Conservation (phyloP, 1,284 basidiomycete species). For the Malassezia dermatis region DNA sequence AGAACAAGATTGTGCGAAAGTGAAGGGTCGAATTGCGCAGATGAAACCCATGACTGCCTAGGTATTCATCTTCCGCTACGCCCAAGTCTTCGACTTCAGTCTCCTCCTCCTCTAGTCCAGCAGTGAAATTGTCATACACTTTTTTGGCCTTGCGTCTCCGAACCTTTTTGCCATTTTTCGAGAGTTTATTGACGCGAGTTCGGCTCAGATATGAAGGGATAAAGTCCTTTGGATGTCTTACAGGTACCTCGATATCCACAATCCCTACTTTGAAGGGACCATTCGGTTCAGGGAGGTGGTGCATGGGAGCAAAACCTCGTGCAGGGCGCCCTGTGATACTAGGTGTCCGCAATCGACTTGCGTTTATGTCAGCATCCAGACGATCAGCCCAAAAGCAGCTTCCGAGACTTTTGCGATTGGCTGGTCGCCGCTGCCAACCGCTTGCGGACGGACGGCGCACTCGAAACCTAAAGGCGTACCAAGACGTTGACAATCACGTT, state of each 20-base stretch:
- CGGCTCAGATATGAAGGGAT: constrained; percentile 15
- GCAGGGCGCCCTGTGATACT: neutral
- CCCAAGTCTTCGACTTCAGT: neutral
- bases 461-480: neutral
- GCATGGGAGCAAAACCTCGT: neutral
- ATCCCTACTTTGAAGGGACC: constrained; percentile 32
- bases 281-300: neutral
- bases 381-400: neutral
- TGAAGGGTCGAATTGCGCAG: constrained; percentile 27
- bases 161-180: constrained; percentile 18
- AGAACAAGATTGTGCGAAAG: constrained; percentile 35
- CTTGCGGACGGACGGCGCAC: neutral
- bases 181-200: constrained; percentile 10
- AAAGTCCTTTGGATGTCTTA: constrained; percentile 27
- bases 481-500: neutral
- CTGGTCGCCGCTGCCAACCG: neutral
- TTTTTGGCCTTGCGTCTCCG: constrained; percentile 19
- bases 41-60: constrained; percentile 6
- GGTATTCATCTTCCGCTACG: neutral
- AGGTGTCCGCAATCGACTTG: neutral
- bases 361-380: neutral
- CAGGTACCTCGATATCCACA: constrained; percentile 37
- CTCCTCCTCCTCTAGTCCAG: neutral
- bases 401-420: neutral
- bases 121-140: constrained; percentile 6